Conservation (phyloP, 345 rosid species). For the Kernera saxatilis region DNA sequence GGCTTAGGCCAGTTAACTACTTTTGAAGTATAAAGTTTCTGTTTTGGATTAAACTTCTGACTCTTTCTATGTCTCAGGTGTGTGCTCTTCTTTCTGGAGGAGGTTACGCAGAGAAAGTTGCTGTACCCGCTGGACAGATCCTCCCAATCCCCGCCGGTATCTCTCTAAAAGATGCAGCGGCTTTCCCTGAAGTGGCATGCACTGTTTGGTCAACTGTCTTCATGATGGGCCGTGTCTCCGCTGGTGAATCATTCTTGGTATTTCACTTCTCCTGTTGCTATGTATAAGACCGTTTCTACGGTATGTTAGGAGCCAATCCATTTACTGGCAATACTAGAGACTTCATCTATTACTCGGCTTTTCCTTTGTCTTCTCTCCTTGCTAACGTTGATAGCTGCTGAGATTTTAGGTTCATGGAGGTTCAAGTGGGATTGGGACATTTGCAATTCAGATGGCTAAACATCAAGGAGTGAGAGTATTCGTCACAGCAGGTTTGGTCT, state of each 20-base stretch:
- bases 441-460: slow-evolving; percentile 85
- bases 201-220: slow-evolving; percentile 91
- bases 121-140: slow-evolving; percentile 64
- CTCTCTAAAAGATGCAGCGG: slow-evolving; percentile 58
- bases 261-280: background rate
- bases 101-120: slow-evolving; percentile 82
- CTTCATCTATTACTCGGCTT: background rate
- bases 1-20: background rate
- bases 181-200: slow-evolving; percentile 84
- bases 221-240: slow-evolving; percentile 59
- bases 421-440: slow-evolving; percentile 90
- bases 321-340: background rate
- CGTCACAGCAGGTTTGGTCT: slow-evolving; percentile 73
- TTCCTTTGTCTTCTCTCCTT: background rate
- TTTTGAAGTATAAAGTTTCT: background rate
- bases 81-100: slow-evolving; percentile 94
- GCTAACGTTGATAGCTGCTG: slow-evolving; percentile 1
- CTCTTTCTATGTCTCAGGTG: slow-evolving; percentile 34
- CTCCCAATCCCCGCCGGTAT: slow-evolving; percentile 58
- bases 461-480: slow-evolving; percentile 59
- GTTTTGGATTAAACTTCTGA: background rate
- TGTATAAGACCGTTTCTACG: background rate
- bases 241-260: slow-evolving; percentile 77
- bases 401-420: slow-evolving; percentile 80
- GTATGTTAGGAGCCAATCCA: background rate